A percentile compares a stretch with the other conserved stretches of the same genome.
These are phyloP conservation scores for Dimocarpus longan DNA, from an alignment of 345 rosid species.

Conservation along the genomic window DNA sequence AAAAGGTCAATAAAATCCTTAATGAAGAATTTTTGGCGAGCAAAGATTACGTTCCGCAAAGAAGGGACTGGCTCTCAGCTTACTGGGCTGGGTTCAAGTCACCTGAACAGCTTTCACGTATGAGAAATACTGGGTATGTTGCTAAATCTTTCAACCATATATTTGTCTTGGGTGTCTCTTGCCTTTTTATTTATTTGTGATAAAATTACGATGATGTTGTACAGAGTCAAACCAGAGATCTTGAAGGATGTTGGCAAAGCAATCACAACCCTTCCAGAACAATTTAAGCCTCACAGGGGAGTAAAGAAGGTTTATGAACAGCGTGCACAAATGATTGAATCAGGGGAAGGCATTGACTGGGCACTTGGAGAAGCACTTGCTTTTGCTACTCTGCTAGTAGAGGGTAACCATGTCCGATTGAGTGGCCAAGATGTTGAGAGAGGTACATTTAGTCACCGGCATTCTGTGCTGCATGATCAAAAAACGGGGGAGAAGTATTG, in stretches of 20 bases:
- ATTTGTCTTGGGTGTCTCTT: not conserved
- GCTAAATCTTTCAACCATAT: constrained; percentile 3
- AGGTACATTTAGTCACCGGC: constrained; percentile 88
- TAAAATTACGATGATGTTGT: constrained; percentile 23
- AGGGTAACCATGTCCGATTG: constrained; percentile 89
- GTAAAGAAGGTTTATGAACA: constrained; percentile 81
- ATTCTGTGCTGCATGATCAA: constrained; percentile 76
- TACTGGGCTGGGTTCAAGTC: constrained; percentile 83
- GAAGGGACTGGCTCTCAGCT: constrained; percentile 85
- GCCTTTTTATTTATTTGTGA: not conserved
- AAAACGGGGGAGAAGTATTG: constrained; percentile 73
- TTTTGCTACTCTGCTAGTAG: constrained; percentile 73
- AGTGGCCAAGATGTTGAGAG: constrained; percentile 94
- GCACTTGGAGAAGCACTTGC: constrained; percentile 84
- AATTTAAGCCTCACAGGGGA: constrained; percentile 72
- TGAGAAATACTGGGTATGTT: constrained; percentile 72
- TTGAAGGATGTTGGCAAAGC: constrained; percentile 82
- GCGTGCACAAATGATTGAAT: constrained; percentile 75
- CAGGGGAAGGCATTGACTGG: constrained; percentile 90
- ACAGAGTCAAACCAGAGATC: constrained; percentile 83
- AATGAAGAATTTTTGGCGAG: constrained; percentile 72
- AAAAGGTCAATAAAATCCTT: constrained; percentile 66
- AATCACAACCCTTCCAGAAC: constrained; percentile 64
- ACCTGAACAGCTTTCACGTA: constrained; percentile 79
- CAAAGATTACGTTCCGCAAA: constrained; percentile 69